Evolutionary conservation across 768 basidiomycete species (phyloP), one percentile per base, ranked within the genome.

Genomic region (Trametes elegans): DNA sequence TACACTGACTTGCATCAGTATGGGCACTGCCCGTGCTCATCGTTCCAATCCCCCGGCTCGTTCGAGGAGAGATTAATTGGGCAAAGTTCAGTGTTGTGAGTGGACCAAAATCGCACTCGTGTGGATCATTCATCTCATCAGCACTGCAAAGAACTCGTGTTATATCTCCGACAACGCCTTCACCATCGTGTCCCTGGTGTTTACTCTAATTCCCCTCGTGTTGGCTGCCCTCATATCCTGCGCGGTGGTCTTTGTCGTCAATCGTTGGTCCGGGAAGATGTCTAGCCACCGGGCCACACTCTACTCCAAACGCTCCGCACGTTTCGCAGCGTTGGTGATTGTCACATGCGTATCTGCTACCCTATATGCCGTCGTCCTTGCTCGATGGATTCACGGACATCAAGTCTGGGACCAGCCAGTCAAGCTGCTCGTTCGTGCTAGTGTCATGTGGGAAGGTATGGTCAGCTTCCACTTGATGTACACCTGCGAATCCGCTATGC

Each of bases 371-470:
- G 55, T 50, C 5, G 49, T 61, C n/a, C 49, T 63, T 7, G 53
- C 53, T n/a, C 44, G 21, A 9, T 65, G 64, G 64, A 49, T 51
- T 4, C n/a, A 40, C 4, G 43, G 19, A 1, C 55, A 58, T 21
- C 16, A 31, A 18, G 14, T n/a, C 3, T 35, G 40, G 52, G 24
- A 16, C 3, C 26, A n/a, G n/a, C n/a, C n/a, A n/a, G n/a, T n/a
- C 10, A 31, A 32, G 3, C 14, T 10, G 16, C 43, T 40, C 16
- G 4, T 51, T 11, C 34, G 32, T 34, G n/a, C 41, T 27, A 63
- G 62, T 26, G 41, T 53, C 11, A 47, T 62, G 1, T 65, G 64
- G 64, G 64, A 65, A 62, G 59, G 64, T 63, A 13, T 19, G 64
- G 52, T 3, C 9, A 29, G 5, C 1, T 23, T 24, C 18, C 21